phyloP scores from a whole-genome alignment of 2,329 filamentous ascomycete species.

The Neoascochyta sp. region DNA sequence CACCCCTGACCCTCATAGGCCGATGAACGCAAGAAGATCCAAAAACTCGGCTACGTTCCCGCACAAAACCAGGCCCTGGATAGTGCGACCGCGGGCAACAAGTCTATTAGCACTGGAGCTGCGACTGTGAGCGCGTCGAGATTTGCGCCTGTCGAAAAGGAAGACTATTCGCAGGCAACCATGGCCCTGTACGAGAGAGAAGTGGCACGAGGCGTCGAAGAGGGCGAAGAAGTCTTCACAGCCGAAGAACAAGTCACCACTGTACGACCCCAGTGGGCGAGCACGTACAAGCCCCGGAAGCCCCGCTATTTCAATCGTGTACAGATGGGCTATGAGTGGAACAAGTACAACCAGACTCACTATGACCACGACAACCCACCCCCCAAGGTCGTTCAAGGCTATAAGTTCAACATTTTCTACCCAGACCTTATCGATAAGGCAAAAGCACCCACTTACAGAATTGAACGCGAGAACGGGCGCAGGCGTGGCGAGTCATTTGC shows the following conservation, averaged over 20 bases:
- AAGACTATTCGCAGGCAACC: conserved; percentile 82
- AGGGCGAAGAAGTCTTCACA: conserved; percentile 94
- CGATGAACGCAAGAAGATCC: conserved; percentile 57
- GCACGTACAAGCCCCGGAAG: conserved; percentile 84
- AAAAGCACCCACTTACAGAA: conserved; percentile 92
- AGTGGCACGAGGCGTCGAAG: conserved; percentile 82
- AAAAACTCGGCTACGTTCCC: conserved; percentile 67
- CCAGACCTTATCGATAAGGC: conserved; percentile 93
- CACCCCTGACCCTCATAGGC: conserved; percentile 36
- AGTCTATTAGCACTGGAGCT: conserved; percentile 37
- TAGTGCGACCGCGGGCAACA: conserved; percentile 22
- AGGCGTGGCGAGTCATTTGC: conserved; percentile 89
- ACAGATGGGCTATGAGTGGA: conserved; percentile 99
- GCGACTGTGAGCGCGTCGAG: conserved; percentile 59
- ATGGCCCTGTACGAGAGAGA: conserved; percentile 89
- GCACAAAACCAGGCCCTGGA: conserved; percentile 45
- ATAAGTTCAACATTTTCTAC: conserved; percentile 99
- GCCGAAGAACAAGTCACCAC: conserved; percentile 76
- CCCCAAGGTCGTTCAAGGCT: conserved; percentile 96
- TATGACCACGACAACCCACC: conserved; percentile 98
- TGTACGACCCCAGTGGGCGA: conserved; percentile 71
- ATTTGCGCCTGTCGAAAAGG: conserved; percentile 65
- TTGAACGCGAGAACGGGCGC: conserved; percentile 87
- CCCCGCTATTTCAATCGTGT: conserved; percentile 97
- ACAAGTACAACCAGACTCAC: conserved; percentile 99